Base-by-base conservation (phyloP, 78 protist genomes). In the Corallochytrium limacisporum region DNA sequence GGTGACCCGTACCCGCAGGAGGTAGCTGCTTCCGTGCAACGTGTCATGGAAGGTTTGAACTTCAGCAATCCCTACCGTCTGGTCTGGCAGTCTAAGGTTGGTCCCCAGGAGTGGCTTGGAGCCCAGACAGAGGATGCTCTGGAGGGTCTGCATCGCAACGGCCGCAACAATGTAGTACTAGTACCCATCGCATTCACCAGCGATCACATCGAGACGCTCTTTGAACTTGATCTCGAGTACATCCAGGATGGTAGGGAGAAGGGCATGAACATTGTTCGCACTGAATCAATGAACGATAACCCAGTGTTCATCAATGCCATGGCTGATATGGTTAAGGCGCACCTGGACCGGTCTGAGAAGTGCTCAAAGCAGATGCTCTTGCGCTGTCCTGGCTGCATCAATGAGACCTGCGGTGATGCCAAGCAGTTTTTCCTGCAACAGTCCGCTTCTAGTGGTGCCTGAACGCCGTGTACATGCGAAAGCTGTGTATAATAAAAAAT, bases 191-290 rank as follows among this genome's bases (percentile, higher is more conserved):
- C 88, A 6, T 87, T 87, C 72, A 87, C 92, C 2, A 69, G 85
- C 10, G 92, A 87, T 40, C 92, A 87, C 83, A 82, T 87, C 65
- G 92, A 87, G 68, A 87, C 92, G 24, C 72, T 87, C 10, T 82
- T 71, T 5, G 92, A 87, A 44, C 70, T 87, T 37, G 92, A 87
- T 59, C 56, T 71, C 8, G 88, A 81, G 57, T 78, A 69, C 46
- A 24, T 15, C 22, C 46, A 29, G 29, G 50, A 26, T 2, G 50
- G 31, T 10, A 20, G 13, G 9, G n/a, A 59, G 75, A 18, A 38
- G 61, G 53, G 74, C 63, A 36, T 44, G 42, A 6, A 48, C 10
- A 6, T 84, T 31, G 26, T 42, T 10, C 66, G 90, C 42, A 61
- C 79, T 18, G 72, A 60, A 24, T 62, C 86, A 12, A 74, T 85